Evolutionary conservation across 495 filamentous ascomycete genomes (phyloP).

Genomic region (Corynascus novoguineensis): DNA sequence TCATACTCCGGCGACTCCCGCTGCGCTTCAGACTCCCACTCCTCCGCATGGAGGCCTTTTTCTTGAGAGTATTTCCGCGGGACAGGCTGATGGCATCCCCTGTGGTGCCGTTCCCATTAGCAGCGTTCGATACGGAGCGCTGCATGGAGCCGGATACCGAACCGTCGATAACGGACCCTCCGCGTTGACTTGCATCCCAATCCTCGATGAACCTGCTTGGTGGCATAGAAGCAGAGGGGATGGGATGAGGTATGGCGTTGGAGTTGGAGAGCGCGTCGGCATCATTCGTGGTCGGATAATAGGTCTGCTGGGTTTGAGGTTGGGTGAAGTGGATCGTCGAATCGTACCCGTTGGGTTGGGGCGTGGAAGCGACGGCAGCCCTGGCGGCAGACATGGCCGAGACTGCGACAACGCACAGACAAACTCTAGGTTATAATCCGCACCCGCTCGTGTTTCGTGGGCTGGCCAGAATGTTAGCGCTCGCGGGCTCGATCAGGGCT

Average conservation of each 20-base stretch:
- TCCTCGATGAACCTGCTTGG: constrained; percentile 61
- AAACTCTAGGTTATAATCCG: constrained; percentile 9
- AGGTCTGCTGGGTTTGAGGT: constrained; percentile 19
- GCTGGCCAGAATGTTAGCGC: constrained; percentile 9
- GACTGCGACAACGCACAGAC: constrained; percentile 8
- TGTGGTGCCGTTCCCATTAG: constrained; percentile 31
- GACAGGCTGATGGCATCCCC: constrained; percentile 46
- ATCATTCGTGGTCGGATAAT: constrained; percentile 25
- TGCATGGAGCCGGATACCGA: constrained; percentile 39
- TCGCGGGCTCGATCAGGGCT: not conserved
- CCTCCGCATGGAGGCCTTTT: constrained; percentile 71
- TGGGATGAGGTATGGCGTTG: constrained; percentile 32
- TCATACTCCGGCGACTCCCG: constrained; percentile 66
- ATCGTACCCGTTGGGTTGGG: constrained; percentile 14
- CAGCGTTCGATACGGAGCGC: constrained; percentile 42
- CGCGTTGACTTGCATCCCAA: constrained; percentile 63
- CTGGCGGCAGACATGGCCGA: constrained; percentile 24
- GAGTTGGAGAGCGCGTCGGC: constrained; percentile 41
- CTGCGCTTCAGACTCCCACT: constrained; percentile 71
- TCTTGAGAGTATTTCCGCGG: constrained; percentile 74
- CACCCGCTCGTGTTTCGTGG: not conserved
- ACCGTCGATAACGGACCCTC: constrained; percentile 54
- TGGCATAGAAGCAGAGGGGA: constrained; percentile 21
- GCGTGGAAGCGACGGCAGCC: constrained; percentile 14
- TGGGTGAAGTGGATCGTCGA: constrained; percentile 21